These are phyloP conservation scores for Neocatenulostroma microsporum DNA, from an alignment of 2,329 filamentous ascomycete species.

Conservation along the genomic window DNA sequence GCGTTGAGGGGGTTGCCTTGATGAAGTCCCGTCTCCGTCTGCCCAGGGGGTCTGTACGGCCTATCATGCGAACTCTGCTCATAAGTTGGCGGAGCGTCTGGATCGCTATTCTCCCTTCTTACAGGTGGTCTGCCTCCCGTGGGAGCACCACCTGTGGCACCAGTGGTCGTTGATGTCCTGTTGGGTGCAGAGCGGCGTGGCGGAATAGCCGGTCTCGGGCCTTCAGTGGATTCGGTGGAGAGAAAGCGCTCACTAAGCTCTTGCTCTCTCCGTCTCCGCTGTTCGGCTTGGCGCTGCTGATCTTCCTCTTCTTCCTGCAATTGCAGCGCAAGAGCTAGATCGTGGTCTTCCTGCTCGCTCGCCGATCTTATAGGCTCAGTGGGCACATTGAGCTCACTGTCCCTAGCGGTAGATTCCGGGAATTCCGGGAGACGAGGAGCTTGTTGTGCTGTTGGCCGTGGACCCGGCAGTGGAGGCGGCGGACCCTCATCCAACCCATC, in stretches of 20 bases:
- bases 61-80: conserved; percentile 54
- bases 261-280: conserved; percentile 56
- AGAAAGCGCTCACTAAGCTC: conserved; percentile 63
- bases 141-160: not conserved
- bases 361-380: conserved; percentile 28
- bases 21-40: conserved; percentile 13
- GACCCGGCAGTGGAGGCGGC: conserved; percentile 18
- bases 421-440: too few relatives aligned
- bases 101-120: conserved; percentile 27
- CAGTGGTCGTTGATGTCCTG: conserved; percentile 5
- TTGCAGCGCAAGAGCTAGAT: conserved; percentile 80
- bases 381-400: not conserved
- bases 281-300: conserved; percentile 53
- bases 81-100: conserved; percentile 56
- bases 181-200: conserved; percentile 12
- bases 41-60: conserved; percentile 39
- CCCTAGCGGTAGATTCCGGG: not conserved
- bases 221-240: conserved; percentile 47
- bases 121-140: conserved; percentile 1
- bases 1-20: conserved; percentile 29
- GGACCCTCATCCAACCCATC: too few relatives aligned
- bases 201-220: conserved; percentile 20
- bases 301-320: conserved; percentile 92
- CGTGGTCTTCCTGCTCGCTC: conserved; percentile 73
- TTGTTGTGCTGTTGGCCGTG: too few relatives aligned